Base-by-base conservation (phyloP, 2,329 filamentous ascomycete genomes). In the Boeremia lycopersici region DNA sequence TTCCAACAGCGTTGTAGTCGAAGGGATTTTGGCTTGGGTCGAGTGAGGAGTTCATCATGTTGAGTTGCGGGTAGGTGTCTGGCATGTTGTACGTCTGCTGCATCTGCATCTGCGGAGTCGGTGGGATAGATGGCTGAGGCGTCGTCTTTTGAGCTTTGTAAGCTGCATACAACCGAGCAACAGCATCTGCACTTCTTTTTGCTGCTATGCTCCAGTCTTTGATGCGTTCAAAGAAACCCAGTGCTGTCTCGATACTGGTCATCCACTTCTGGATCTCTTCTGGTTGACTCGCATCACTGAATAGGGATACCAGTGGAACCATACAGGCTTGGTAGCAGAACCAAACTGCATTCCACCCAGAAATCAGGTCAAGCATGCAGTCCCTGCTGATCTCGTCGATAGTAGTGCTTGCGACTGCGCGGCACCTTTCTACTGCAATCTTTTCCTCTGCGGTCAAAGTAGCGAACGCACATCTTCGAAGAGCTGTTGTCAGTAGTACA, bases 261-360 rank as follows among this genome's bases (percentile, higher is more conserved):
- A 69, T 65, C 78, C 78, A 80, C 19, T 74, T 76, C 17, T 75
- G 70, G 6, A 70, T 64, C 30, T 79, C 72, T 15, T 76, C 73
- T 2, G 70, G 70, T 42, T 72, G 68, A 65, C 70, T 69, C 7
- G 74, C 79, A 69, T 91, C 87, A 79, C 85, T 88, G 71, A 91
- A 91, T 11, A 93, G 79, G 19, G 85, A 88, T 10, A 93, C 83
- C 1, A 93, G 81, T 0, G 89, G 89, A 8, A 93, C 86, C 86
- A 93, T 90, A 59, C 85, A 86, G 0, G 89, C 89, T 72, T 93
- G 89, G 75, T 91, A 93, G 55, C 90, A 82, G 74, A 91, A 88
- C 89, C 89, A 92, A 2, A 90, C 89, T 0, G 87, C 89, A 70
- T 91, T 90, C 89, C 89, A 93, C 8, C 89, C 89, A 0, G 85